A percentile compares a stretch with the other conserved stretches of the same genome.
phyloP scores from a whole-genome alignment of 208 protist species.

The Leishmania arabica region DNA sequence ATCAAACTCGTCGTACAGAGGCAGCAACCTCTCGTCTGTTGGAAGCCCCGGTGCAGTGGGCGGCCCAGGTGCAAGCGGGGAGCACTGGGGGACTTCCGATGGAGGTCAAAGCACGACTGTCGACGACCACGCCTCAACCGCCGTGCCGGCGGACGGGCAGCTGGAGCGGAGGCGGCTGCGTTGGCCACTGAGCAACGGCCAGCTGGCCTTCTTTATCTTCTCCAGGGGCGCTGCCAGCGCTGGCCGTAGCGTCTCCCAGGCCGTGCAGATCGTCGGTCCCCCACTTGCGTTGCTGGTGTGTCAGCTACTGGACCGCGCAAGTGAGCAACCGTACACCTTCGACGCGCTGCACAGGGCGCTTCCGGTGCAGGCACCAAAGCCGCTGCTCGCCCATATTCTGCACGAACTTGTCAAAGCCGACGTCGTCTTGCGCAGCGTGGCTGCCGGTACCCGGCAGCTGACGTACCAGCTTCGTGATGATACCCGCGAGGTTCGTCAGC shows the following conservation, averaged over 20 bases:
- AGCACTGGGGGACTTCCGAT: constrained; percentile 22
- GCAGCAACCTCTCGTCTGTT: constrained; percentile 33
- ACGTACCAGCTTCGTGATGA: constrained; percentile 42
- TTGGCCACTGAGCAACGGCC: constrained; percentile 40
- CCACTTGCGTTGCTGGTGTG: constrained; percentile 58
- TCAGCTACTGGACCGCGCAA: constrained; percentile 49
- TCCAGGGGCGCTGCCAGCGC: constrained; percentile 11
- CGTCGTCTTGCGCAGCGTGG: constrained; percentile 50
- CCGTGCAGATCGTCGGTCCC: constrained; percentile 43
- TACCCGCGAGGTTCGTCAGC: constrained; percentile 32
- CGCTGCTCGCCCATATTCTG: constrained; percentile 54
- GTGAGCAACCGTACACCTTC: constrained; percentile 31
- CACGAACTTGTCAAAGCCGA: constrained; percentile 49
- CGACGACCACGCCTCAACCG: constrained; percentile 17
- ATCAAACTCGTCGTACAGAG: constrained; percentile 26
- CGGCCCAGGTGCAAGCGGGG: constrained; percentile 1
- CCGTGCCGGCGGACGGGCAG: constrained; percentile 18
- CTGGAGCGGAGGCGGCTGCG: constrained; percentile 33
- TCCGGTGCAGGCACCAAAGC: constrained; percentile 47
- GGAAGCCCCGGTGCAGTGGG: constrained; percentile 7
- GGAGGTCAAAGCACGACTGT: constrained; percentile 22
- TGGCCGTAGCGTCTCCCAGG: not conserved
- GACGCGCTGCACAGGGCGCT: constrained; percentile 43
- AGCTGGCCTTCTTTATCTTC: constrained; percentile 44
- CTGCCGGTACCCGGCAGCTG: constrained; percentile 27